Evolutionary conservation across 805 yeast species (phyloP), one percentile per base, ranked within the genome.

Genomic region (Candida ponderosae): DNA sequence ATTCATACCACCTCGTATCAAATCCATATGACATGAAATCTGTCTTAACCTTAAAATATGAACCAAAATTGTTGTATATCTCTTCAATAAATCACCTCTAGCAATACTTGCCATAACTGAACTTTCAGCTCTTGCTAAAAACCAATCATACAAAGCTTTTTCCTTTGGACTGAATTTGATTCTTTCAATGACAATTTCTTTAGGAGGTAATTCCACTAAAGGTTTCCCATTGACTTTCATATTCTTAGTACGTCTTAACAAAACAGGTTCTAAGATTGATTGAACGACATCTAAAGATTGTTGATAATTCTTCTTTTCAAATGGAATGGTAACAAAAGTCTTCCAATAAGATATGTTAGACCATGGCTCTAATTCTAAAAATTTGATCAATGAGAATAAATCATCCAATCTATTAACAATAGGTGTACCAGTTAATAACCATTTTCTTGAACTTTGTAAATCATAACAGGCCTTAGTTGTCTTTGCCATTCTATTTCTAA

Each of bases 351-450:
- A 70, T 39, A 83, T 78, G 47, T 82, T 81, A 29, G 79, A 68
- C 97, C 97, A 90, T 1, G 97, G 97, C 47, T 84, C 86, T n/a
- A 89, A 59, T 31, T 77, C 68, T 34, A 90, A 60, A 50, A 81
- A 90, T 46, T 77, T 76, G 15, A 88, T 74, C 34, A 88, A 59
- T 6, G 95, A 80, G 53, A 74, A 89, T 33, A 90, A 60, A 56
- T 90, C 97, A 56, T 90, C 97, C 9, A 90, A 64, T 43, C 89
- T 64, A 56, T 89, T 89, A 29, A 88, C 82, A 21, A 89, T 84
- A 0, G 97, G 97, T 0, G 97, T 89, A 7, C 97, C 97, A 0
- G 97, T 87, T 33, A 90, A 63, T 4, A 82, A 67, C 97, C 97
- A 89, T 42, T 76, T 76, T 34, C 93, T 66, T 16, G 68, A 63